Percentiles rank a stretch among this genome's conserved stretches.
Conservation (phyloP, 164 flowering plant genomes). For the Umbilicus rupestris region DNA sequence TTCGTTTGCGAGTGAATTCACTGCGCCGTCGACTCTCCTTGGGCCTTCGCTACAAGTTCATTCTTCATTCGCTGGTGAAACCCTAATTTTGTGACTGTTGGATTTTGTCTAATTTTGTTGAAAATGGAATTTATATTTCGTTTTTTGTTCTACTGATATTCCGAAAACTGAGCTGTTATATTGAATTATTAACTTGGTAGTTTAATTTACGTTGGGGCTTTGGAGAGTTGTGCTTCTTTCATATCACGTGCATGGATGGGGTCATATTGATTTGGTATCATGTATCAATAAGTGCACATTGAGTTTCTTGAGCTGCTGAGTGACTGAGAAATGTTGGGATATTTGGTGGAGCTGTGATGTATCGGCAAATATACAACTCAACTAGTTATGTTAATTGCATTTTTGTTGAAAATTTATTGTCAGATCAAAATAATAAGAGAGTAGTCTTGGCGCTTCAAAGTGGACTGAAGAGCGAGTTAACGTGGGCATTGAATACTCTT, state of each 20-base stretch:
- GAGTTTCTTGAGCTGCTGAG: too few relatives aligned
- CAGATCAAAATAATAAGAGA: constrained; percentile 92
- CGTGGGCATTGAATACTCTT: constrained; percentile 91
- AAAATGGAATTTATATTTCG: too few relatives aligned
- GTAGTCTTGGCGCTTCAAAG: constrained; percentile 93
- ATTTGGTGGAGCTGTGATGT: not conserved
- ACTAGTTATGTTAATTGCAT: not conserved
- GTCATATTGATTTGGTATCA: not conserved
- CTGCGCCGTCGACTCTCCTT: constrained; percentile 61
- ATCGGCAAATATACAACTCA: not conserved
- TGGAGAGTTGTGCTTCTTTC: too few relatives aligned
- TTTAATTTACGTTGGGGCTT: not conserved
- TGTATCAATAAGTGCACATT: too few relatives aligned
- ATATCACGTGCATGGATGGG: too few relatives aligned
- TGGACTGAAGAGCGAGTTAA: constrained; percentile 92
- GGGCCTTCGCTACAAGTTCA: constrained; percentile 92
- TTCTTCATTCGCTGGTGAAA: constrained; percentile 64
- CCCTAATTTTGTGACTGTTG: too few relatives aligned
- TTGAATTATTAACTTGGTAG: too few relatives aligned
- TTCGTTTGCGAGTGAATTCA: constrained; percentile 40
- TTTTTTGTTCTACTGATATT: too few relatives aligned
- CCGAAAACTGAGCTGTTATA: too few relatives aligned
- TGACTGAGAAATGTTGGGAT: not conserved
- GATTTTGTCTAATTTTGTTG: too few relatives aligned
- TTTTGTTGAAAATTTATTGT: constrained; percentile 5